Conservation (phyloP, 2,329 filamentous ascomycete species). For the Xylariomycetidae sp. region DNA sequence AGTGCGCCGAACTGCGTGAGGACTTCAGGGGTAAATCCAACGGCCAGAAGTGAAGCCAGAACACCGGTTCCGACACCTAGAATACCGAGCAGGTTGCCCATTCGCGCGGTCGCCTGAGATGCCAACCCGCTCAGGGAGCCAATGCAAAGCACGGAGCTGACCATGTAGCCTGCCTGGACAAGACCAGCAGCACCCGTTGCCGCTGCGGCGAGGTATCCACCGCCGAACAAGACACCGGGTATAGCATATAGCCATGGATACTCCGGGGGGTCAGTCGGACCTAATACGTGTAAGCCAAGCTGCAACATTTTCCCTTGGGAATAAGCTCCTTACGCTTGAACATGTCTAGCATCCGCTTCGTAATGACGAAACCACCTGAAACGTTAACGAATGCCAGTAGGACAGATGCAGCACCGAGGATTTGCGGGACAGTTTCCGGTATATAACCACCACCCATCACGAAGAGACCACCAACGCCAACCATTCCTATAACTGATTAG, state of each 20-base stretch:
- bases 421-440: constrained; percentile 73
- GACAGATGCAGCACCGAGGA: constrained; percentile 74
- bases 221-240: constrained; percentile 71
- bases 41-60: constrained; percentile 74
- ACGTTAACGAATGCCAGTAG: constrained; percentile 85
- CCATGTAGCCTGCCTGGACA: constrained; percentile 81
- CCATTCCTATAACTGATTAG: constrained; percentile 56
- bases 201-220: constrained; percentile 75
- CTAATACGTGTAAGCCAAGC: constrained; percentile 30
- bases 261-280: constrained; percentile 79
- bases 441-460: constrained; percentile 79
- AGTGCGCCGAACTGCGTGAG: constrained; percentile 75
- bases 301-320: neutral
- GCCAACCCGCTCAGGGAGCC: constrained; percentile 76
- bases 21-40: constrained; percentile 74
- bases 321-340: constrained; percentile 58
- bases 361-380: constrained; percentile 84
- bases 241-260: constrained; percentile 84
- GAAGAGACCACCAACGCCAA: constrained; percentile 83
- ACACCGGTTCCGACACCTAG: constrained; percentile 81
- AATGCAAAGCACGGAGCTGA: constrained; percentile 81
- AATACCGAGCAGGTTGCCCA: constrained; percentile 82
- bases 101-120: constrained; percentile 75
- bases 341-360: constrained; percentile 92
- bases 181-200: constrained; percentile 78